Evolutionary conservation across 2,329 filamentous ascomycete genomes (phyloP).

Genomic region (Westerdykella aurantiaca): DNA sequence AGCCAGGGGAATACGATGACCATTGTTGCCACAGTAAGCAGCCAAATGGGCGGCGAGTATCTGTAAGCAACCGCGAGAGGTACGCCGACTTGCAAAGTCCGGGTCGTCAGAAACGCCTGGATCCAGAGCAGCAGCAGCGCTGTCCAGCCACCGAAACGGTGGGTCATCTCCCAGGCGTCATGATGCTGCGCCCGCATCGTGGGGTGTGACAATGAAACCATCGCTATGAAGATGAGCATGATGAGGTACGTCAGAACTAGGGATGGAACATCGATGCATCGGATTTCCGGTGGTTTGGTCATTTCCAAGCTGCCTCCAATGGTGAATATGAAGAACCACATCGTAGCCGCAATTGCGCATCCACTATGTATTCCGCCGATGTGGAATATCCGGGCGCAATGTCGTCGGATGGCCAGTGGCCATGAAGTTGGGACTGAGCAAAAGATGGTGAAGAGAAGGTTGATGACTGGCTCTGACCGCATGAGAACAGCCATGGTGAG

Average conservation of each 20-base stretch:
- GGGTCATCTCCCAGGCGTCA: slow-evolving; percentile 32
- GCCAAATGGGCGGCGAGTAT: slow-evolving; percentile 54
- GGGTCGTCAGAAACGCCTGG: slow-evolving; percentile 22
- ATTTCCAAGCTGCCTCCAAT: slow-evolving; percentile 33
- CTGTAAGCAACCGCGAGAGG: slow-evolving; percentile 20
- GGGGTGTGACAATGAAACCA: slow-evolving; percentile 29
- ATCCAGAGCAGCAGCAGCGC: slow-evolving; percentile 34
- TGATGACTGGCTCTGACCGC: slow-evolving; percentile 35
- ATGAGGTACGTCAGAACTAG: slow-evolving; percentile 29
- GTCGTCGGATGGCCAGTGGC: slow-evolving; percentile 28
- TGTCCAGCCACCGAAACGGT: slow-evolving; percentile 37
- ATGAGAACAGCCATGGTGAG: slow-evolving; percentile 29
- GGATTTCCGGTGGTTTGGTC: slow-evolving; percentile 13
- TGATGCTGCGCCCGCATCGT: slow-evolving; percentile 27
- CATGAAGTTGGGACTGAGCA: slow-evolving; percentile 29
- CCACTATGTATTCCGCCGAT: slow-evolving; percentile 37
- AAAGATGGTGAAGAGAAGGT: slow-evolving; percentile 30
- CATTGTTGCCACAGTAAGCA: slow-evolving; percentile 59
- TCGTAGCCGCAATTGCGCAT: slow-evolving; percentile 28
- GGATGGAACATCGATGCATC: slow-evolving; percentile 16
- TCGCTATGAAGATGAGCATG: slow-evolving; percentile 23
- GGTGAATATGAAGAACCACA: slow-evolving; percentile 44
- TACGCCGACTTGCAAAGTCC: slow-evolving; percentile 15
- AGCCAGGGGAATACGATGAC: slow-evolving; percentile 71
- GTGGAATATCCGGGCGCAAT: slow-evolving; percentile 32